Base-by-base conservation (phyloP, 768 basidiomycete species). In the Imleria badia region DNA sequence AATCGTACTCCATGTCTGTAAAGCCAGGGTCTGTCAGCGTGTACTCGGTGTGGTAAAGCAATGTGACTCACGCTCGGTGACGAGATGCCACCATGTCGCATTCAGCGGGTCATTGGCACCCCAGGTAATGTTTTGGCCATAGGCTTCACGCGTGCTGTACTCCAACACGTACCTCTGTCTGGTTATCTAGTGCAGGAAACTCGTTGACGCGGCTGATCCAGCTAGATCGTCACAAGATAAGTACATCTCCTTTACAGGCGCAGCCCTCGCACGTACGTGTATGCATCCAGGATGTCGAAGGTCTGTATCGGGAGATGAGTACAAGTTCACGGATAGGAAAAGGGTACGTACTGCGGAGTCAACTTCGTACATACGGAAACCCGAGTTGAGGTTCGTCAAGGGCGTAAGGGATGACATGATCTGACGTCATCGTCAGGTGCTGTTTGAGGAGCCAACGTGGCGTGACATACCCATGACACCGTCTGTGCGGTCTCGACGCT, bases 41-140 rank as follows among this genome's bases (percentile, higher is more conserved):
- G 13, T 3, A 5, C 7, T 47, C 13, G 15, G 14, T n/a, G 26
- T 15, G 20, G 14, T 6, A 48, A 51, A 19, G 14, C 2, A 26
- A 13, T 13, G 35, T 14, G 5, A 67, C 77, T 48, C 54, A 83
- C 85, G 77, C 71, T 89, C 84, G 1, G 88, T 89, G 42, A 90
- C 85, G 23, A 69, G 78, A 66, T 89, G 88, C 87, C 87, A 90
- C 83, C 85, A 90, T 3, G 87, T 89, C 6, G 85, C 86, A 57
- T 89, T 90, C 50, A 89, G 71, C 0, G 88, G 86, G 66, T 86
- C 86, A 45, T 77, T 73, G 9, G 72, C 66, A 26, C 75, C 76
- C 86, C 88, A 89, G 35, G 76, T 75, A 2, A 75, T 66, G 46
- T 66, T 69, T 31, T 68, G 66, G 14, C 86, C 87, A 60, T 87